Conservation (phyloP, 176 grass and related monocot genomes). For the Oryza glumipatula region DNA sequence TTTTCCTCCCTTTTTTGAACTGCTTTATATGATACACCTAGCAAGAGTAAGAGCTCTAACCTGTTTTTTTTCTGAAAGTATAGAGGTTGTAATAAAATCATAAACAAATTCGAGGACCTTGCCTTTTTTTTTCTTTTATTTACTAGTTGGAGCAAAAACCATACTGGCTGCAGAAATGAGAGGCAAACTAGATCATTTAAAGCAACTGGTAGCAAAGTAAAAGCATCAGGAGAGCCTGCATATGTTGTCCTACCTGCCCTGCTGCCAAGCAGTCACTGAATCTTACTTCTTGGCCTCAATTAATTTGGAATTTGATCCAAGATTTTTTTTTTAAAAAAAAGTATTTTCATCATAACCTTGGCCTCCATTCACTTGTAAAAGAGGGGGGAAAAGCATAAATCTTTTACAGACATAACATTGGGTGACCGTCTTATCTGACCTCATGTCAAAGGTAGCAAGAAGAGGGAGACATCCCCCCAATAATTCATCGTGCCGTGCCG, state of each 20-base stretch:
- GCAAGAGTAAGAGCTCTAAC: too few relatives aligned
- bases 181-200: background rate
- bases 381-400: background rate
- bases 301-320: background rate
- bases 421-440: background rate
- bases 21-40: too few relatives aligned
- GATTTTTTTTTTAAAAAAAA: too few relatives aligned
- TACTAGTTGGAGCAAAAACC: too few relatives aligned
- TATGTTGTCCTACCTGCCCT: background rate
- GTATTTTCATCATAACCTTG: background rate
- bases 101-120: too few relatives aligned
- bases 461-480: background rate
- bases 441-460: background rate
- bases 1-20: too few relatives aligned
- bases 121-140: too few relatives aligned
- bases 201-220: background rate
- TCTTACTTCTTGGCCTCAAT: background rate
- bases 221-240: background rate
- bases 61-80: too few relatives aligned
- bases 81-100: too few relatives aligned
- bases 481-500: background rate
- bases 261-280: background rate
- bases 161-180: background rate
- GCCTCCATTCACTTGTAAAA: background rate
- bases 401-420: background rate